Evolutionary conservation across 139 green algal genomes (phyloP), one percentile per base, ranked within the genome.

Genomic region (Micractinium sp.): DNA sequence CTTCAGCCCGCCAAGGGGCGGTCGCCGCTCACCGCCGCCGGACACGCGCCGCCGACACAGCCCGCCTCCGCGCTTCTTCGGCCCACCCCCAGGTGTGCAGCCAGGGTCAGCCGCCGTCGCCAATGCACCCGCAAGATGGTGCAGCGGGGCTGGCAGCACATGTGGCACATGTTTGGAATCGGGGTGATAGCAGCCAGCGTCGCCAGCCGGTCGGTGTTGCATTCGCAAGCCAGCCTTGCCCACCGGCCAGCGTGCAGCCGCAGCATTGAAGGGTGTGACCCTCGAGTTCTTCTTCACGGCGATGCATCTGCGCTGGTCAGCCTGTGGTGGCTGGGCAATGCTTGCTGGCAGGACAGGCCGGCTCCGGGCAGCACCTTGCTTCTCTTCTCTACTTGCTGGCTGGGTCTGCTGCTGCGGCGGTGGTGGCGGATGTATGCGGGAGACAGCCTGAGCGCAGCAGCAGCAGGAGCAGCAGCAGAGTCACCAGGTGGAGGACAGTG

Each of bases 61-160:
- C 82, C 63, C 66, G 36, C 82, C 75, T 29, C 75, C 82, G 14
- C 82, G 82, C 63, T 87, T 63, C 82, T 36, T 47, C 61, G 82
- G 82, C 82, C 82, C 82, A 16, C 82, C 82, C 39, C 82, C 82
- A 87, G 82, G 82, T 87, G 82, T 87, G 82, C 82, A 87, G 82
- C 39, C 18, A 38, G 29, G 61, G 20, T 25, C 22, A 31, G 20
- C 20, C 63, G 22, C 22, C 63, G 16, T 14, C 60, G 60, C 60
- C 60, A 67, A 31, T 27, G 22, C 20, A 25, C 60, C 15, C 16
- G 63, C 20, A 25, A 23, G 63, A 25, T 31, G 63, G 2, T 23
- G 20, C 9, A 71, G 63, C 63, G 18, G 63, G 20, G 9, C 20
- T 12, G 22, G 31, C 73, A 79, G 73, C 73, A 25, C 27, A 39